Conservation (phyloP, 805 yeast genomes). For the Suhomyces faveliae region DNA sequence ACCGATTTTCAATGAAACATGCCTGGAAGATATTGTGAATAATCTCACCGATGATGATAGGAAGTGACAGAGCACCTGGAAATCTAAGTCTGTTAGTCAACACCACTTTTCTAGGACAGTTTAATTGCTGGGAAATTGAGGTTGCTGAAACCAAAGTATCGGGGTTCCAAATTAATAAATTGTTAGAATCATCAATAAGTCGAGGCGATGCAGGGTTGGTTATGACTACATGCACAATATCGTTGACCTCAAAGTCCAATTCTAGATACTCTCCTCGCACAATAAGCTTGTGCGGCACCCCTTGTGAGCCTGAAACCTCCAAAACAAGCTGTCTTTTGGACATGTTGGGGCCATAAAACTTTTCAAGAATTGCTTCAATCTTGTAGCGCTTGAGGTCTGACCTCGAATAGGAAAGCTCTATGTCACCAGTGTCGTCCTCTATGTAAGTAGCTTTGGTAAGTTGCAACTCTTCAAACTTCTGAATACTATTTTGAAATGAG, state of each 20-base stretch:
- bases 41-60: conserved; percentile 76
- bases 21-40: conserved; percentile 74
- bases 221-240: conserved; percentile 62
- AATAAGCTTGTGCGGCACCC: conserved; percentile 39
- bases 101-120: conserved; percentile 71
- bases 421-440: conserved; percentile 1
- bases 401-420: conserved; percentile 40
- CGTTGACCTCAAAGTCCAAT: conserved; percentile 48
- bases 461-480: conserved; percentile 7
- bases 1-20: conserved; percentile 42
- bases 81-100: conserved; percentile 54
- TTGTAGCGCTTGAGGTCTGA: conserved; percentile 50
- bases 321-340: conserved; percentile 49
- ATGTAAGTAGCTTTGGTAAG: background rate
- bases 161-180: conserved; percentile 78
- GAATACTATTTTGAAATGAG: conserved; percentile 11
- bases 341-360: conserved; percentile 28
- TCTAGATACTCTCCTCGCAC: conserved; percentile 62
- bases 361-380: conserved; percentile 33
- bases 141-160: conserved; percentile 83
- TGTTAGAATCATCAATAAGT: conserved; percentile 54
- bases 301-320: conserved; percentile 45
- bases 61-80: conserved; percentile 63
- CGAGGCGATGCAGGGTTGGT: conserved; percentile 36
- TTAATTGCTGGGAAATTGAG: conserved; percentile 68